These are phyloP conservation scores for Coccomyxa sp. DNA, from an alignment of 139 green algal genomes.

Conservation along the genomic window DNA sequence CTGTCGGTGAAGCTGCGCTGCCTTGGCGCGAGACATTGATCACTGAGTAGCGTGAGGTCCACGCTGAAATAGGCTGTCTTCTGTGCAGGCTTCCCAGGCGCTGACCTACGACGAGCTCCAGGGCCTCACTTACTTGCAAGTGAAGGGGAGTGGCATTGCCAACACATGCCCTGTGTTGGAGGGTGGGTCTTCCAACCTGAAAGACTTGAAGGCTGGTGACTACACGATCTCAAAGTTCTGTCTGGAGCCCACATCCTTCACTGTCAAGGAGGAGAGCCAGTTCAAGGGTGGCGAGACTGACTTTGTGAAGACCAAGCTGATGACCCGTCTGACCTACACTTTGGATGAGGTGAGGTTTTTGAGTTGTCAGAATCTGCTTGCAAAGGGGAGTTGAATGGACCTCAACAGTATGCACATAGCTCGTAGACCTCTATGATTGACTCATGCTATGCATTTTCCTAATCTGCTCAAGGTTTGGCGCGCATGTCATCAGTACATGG, in stretches of 20 bases:
- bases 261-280: constrained; percentile 84
- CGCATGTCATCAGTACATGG: too few relatives aligned
- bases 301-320: constrained; percentile 98
- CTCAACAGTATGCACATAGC: neutral
- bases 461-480: too few relatives aligned
- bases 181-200: constrained; percentile 66
- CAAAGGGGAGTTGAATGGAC: too few relatives aligned
- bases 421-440: neutral
- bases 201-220: constrained; percentile 80
- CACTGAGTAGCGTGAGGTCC: neutral
- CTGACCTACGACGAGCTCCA: constrained; percentile 91
- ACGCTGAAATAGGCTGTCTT: neutral
- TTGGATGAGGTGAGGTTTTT: constrained; percentile 72
- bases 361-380: too few relatives aligned
- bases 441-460: neutral
- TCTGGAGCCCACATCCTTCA: constrained; percentile 97
- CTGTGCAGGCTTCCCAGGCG: constrained; percentile 28
- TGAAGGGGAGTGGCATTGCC: constrained; percentile 96
- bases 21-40: neutral
- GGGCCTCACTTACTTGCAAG: constrained; percentile 95
- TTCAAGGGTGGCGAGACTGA: constrained; percentile 82
- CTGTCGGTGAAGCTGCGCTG: neutral
- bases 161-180: constrained; percentile 97
- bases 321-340: constrained; percentile 99
- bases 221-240: constrained; percentile 97